Evolutionary conservation across 106 monocot species (phyloP).

Genomic region (Acanthochlamys bracteata): DNA sequence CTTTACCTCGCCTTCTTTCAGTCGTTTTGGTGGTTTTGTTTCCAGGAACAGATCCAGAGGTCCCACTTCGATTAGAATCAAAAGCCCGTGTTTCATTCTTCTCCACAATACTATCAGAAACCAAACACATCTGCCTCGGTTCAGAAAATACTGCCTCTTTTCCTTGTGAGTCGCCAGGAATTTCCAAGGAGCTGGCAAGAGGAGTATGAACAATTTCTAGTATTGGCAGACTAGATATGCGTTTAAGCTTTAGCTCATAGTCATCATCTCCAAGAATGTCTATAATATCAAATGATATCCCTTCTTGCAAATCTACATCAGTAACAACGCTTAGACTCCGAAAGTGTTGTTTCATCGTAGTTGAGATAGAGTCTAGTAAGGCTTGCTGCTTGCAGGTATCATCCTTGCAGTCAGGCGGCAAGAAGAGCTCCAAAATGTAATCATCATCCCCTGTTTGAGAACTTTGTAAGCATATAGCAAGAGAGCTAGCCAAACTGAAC

Average conservation of each 20-base stretch:
- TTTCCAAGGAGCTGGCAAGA: not conserved
- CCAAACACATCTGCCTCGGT: slow-evolving; percentile 5
- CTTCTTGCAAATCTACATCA: slow-evolving; percentile 12
- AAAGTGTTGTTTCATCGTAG: slow-evolving; percentile 32
- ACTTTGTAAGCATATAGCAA: slow-evolving; percentile 67
- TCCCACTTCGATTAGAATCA: slow-evolving; percentile 15
- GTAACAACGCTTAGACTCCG: slow-evolving; percentile 38
- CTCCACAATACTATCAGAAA: slow-evolving; percentile 10
- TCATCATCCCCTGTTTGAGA: slow-evolving; percentile 45
- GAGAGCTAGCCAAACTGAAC: slow-evolving; percentile 49
- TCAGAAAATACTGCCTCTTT: slow-evolving; percentile 12
- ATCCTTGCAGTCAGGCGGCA: slow-evolving; percentile 47
- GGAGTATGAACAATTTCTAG: slow-evolving; percentile 9
- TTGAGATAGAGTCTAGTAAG: slow-evolving; percentile 39
- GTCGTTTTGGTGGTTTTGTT: slow-evolving; percentile 15
- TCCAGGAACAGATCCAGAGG: slow-evolving; percentile 4
- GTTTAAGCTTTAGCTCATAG: slow-evolving; percentile 11
- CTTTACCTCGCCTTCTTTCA: slow-evolving; percentile 50
- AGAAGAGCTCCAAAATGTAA: slow-evolving; percentile 78
- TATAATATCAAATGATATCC: slow-evolving; percentile 19
- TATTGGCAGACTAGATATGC: slow-evolving; percentile 5
- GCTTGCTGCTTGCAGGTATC: slow-evolving; percentile 21
- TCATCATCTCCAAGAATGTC: slow-evolving; percentile 19
- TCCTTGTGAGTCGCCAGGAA: not conserved
- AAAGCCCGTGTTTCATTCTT: slow-evolving; percentile 14